phyloP scores from a whole-genome alignment of 176 grass and related monocot genomes.

The Olyra latifolia region DNA sequence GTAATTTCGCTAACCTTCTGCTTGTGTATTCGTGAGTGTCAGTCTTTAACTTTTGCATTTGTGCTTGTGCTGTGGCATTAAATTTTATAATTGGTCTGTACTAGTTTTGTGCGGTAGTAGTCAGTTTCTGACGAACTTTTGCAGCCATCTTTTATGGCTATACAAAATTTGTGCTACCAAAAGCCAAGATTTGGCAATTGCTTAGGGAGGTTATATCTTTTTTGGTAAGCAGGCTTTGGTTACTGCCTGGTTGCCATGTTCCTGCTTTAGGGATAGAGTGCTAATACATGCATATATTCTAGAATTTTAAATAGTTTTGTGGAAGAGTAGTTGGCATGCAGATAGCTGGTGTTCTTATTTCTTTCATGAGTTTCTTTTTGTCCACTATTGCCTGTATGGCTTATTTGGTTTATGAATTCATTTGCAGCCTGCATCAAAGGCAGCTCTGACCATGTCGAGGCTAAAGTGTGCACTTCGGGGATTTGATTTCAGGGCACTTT shows the following conservation, averaged over 20 bases:
- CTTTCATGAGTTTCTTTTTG: background rate
- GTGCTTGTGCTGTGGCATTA: conserved; percentile 28
- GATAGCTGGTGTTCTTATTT: conserved; percentile 12
- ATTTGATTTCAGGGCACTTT: conserved; percentile 76
- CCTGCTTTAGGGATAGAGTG: conserved; percentile 1
- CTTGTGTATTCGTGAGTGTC: background rate
- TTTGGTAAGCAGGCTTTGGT: conserved; percentile 18
- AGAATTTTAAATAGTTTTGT: conserved; percentile 6
- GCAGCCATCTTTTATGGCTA: background rate
- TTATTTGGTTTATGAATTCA: conserved; percentile 31
- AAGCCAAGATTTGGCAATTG: conserved; percentile 28
- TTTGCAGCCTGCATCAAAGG: conserved; percentile 62
- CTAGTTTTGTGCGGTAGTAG: conserved; percentile 1
- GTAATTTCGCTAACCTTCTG: background rate
- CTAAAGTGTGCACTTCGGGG: conserved; percentile 80
- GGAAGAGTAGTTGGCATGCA: conserved; percentile 19
- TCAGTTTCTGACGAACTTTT: conserved; percentile 14
- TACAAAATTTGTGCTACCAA: background rate
- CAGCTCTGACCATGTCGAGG: conserved; percentile 74
- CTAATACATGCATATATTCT: background rate
- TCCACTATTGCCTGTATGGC: conserved; percentile 3
- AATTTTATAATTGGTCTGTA: conserved; percentile 17
- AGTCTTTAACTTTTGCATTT: conserved; percentile 4
- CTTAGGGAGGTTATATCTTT: conserved; percentile 25
- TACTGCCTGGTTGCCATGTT: conserved; percentile 11